Conservation (phyloP, 202 grass and related monocot genomes). For the Setaria viridis region DNA sequence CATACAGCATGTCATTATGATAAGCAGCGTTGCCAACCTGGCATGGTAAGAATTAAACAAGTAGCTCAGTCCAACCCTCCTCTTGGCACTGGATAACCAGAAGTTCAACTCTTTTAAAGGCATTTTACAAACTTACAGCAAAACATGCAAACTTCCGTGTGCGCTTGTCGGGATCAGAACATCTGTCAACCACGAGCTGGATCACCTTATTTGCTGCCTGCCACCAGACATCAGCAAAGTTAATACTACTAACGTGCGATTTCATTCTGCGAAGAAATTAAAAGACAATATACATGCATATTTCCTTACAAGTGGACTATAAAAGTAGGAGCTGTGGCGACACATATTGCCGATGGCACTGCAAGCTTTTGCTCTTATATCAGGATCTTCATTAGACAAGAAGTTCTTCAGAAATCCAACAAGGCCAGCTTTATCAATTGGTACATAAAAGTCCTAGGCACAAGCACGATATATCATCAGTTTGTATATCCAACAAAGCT, state of each 20-base stretch:
- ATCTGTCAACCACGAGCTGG: slow-evolving; percentile 88
- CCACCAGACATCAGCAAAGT: slow-evolving; percentile 22
- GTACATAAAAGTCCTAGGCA: slow-evolving; percentile 78
- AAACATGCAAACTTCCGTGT: slow-evolving; percentile 95
- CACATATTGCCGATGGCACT: slow-evolving; percentile 99
- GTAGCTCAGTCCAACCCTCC: not conserved
- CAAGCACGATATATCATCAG: slow-evolving; percentile 36
- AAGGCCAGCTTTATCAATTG: slow-evolving; percentile 74
- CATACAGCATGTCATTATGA: slow-evolving; percentile 90
- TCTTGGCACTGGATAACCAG: not conserved
- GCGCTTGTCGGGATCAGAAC: slow-evolving; percentile 88
- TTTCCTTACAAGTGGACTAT: slow-evolving; percentile 77
- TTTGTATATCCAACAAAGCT: slow-evolving; percentile 15
- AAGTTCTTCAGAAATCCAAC: slow-evolving; percentile 73
- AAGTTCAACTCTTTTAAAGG: not conserved
- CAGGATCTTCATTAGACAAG: slow-evolving; percentile 62
- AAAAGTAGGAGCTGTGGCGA: slow-evolving; percentile 88
- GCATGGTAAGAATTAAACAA: not conserved
- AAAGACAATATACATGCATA: not conserved
- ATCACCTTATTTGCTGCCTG: slow-evolving; percentile 73
- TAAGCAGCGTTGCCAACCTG: slow-evolving; percentile 94
- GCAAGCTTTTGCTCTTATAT: slow-evolving; percentile 96
- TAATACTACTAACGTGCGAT: slow-evolving; percentile 25
- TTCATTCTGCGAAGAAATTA: slow-evolving; percentile 14
- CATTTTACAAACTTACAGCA: slow-evolving; percentile 64